A percentile compares a stretch with the other conserved stretches of the same genome.
These are phyloP conservation scores for Lasiosphaeria ovina DNA, from an alignment of 495 filamentous ascomycete species.

Conservation along the genomic window DNA sequence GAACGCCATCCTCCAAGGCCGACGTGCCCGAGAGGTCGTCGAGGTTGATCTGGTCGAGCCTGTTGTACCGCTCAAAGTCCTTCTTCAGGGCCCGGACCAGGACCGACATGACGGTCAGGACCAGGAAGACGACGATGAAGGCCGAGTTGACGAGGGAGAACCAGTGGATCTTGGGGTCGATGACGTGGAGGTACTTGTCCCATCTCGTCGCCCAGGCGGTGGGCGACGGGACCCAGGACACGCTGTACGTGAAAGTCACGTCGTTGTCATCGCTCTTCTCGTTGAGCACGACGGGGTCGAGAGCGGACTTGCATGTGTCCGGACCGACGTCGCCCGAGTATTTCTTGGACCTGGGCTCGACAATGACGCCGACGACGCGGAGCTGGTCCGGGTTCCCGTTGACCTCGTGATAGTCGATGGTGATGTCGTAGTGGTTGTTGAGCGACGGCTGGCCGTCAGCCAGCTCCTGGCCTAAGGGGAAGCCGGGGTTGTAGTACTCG, in stretches of 20 bases:
- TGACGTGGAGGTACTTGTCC: constrained; percentile 97
- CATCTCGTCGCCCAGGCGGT: constrained; percentile 94
- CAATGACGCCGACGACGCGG: constrained; percentile 86
- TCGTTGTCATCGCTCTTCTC: constrained; percentile 60
- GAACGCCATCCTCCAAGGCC: constrained; percentile 84
- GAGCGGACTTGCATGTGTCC: constrained; percentile 58
- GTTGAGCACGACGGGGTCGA: constrained; percentile 56
- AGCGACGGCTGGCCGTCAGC: constrained; percentile 54
- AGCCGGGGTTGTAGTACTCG: constrained; percentile 83
- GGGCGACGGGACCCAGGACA: constrained; percentile 73
- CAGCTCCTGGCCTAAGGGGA: constrained; percentile 62
- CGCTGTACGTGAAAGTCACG: constrained; percentile 87
- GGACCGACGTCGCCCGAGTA: constrained; percentile 57
- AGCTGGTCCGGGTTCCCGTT: constrained; percentile 57
- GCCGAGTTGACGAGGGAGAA: constrained; percentile 94
- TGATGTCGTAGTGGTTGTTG: constrained; percentile 92
- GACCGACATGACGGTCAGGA: constrained; percentile 85
- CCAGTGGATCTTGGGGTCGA: constrained; percentile 97
- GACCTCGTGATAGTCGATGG: constrained; percentile 88
- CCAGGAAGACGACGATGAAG: constrained; percentile 87
- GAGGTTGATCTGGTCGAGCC: constrained; percentile 79
- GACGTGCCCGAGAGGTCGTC: constrained; percentile 78
- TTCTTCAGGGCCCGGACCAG: constrained; percentile 82
- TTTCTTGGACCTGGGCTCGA: constrained; percentile 70
- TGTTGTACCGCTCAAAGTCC: constrained; percentile 94